Conservation (phyloP, 1,139 yeast species). For the Nakaseomyces uthaithaninus region DNA sequence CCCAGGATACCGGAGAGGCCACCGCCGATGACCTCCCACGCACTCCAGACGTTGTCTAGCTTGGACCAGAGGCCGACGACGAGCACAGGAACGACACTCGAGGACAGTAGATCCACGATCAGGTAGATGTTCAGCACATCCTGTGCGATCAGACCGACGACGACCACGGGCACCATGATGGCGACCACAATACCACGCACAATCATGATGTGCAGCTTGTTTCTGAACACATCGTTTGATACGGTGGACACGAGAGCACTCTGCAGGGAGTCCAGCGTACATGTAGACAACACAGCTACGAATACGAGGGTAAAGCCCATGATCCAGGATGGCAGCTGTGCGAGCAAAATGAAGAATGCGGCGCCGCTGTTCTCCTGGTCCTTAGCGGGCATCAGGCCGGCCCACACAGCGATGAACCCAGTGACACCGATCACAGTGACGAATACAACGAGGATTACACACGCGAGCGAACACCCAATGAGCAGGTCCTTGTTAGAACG, state of each 20-base stretch:
- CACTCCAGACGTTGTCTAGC: conserved; percentile 61
- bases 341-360: conserved; percentile 57
- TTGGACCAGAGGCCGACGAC: conserved; percentile 66
- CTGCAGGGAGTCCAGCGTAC: conserved; percentile 83
- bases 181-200: conserved; percentile 66
- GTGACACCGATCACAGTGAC: conserved; percentile 71
- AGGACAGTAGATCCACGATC: conserved; percentile 82
- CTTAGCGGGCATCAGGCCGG: conserved; percentile 57
- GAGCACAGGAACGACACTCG: conserved; percentile 79
- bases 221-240: conserved; percentile 83
- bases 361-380: conserved; percentile 57
- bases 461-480: conserved; percentile 69
- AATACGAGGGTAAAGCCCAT: conserved; percentile 76
- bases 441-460: conserved; percentile 54
- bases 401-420: conserved; percentile 88
- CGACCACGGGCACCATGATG: conserved; percentile 76
- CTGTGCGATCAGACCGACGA: conserved; percentile 76
- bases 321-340: conserved; percentile 80
- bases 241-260: conserved; percentile 84
- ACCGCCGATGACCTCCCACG: conserved; percentile 74
- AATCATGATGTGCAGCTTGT: conserved; percentile 57
- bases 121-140: conserved; percentile 78
- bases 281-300: conserved; percentile 65
- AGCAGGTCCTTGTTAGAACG: conserved; percentile 64
- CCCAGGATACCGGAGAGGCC: conserved; percentile 75